Evolutionary conservation across 257 asterid genomes (phyloP), one percentile per base, ranked within the genome.

Genomic region (Penstemon eatonii): DNA sequence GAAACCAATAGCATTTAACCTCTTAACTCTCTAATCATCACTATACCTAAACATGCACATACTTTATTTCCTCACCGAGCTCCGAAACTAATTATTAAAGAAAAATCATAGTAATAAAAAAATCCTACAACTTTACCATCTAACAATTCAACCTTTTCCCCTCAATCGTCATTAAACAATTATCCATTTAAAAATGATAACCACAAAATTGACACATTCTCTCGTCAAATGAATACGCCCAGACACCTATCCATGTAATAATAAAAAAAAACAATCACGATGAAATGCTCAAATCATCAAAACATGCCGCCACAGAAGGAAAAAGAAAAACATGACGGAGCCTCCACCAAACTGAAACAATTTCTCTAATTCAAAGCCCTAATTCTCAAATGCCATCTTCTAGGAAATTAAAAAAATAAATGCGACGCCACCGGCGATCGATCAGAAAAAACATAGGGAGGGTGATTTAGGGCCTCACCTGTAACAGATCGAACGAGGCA

Each of bases 391-490:
- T 1, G n/a, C n/a, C 47, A 62, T 41, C 53, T 65, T 40, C 12
- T 11, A 69, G 40, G 11, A 36, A 65, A 19, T 1, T 15, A 39
- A 8, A 9, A 53, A 45, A 64, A n/a, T 36, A 67, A 66, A 73
- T 41, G 66, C 11, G 44, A 56, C 4, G 73, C 60, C 74, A 68
- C 71, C 66, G 7, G 65, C 41, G 50, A 76, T 70, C 73, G 73
- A 66, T 54, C 70, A 74, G 68, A 56, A 57, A 71, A 54, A 0
- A 54, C 3, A 60, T 41, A 70, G 13, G 41, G 11, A 70, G 71
- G 13, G 63, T 38, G 19, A 64, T 39, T 75, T 65, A 67, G 78
- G 40, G 60, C 54, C 74, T 82, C 75, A 82, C 87, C 87, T 79
- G 70, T 37, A 62, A 47, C 77, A 62, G 79, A 75, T 78, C 79